A percentile compares a stretch with the other conserved stretches of the same genome.
These are phyloP conservation scores for Phytopythium cucurbitacearum DNA, from an alignment of 352 stramenopile genomes.

Conservation along the genomic window DNA sequence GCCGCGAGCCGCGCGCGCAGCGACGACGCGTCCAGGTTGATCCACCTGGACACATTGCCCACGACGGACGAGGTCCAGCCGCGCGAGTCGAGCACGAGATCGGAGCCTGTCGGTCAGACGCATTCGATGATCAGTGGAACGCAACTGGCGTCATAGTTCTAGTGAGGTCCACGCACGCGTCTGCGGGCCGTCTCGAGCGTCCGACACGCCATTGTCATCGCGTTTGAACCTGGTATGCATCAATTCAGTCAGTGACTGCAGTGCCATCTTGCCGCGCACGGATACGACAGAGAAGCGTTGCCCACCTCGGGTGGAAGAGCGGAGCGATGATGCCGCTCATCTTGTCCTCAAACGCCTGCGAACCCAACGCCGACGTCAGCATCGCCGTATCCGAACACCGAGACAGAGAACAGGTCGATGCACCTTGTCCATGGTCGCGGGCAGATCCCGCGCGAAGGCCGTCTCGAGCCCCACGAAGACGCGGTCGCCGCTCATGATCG, in stretches of 20 bases:
- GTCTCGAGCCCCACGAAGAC: constrained; percentile 79
- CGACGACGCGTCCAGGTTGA: constrained; percentile 57
- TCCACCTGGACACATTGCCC: constrained; percentile 76
- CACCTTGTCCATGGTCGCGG: constrained; percentile 59
- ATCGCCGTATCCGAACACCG: constrained; percentile 1
- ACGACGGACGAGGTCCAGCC: constrained; percentile 83
- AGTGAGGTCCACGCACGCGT: constrained; percentile 28
- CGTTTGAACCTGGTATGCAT: constrained; percentile 48
- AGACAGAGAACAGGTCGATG: background rate
- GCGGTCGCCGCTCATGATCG: constrained; percentile 31
- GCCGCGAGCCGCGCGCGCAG: constrained; percentile 33
- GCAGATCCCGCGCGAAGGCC: constrained; percentile 64
- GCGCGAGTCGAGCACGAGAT: constrained; percentile 80
- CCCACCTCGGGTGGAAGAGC: constrained; percentile 79
- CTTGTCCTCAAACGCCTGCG: constrained; percentile 68
- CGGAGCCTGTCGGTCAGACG: constrained; percentile 36
- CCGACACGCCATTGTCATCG: constrained; percentile 58
- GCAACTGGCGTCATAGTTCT: background rate
- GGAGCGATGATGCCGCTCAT: constrained; percentile 74
- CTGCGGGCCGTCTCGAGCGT: constrained; percentile 47
- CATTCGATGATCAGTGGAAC: background rate
- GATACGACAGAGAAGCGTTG: background rate
- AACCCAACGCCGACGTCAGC: constrained; percentile 1
- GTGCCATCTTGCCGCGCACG: background rate
- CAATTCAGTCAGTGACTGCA: background rate